Conservation (phyloP, 768 basidiomycete species). For the Podaxis sp. region DNA sequence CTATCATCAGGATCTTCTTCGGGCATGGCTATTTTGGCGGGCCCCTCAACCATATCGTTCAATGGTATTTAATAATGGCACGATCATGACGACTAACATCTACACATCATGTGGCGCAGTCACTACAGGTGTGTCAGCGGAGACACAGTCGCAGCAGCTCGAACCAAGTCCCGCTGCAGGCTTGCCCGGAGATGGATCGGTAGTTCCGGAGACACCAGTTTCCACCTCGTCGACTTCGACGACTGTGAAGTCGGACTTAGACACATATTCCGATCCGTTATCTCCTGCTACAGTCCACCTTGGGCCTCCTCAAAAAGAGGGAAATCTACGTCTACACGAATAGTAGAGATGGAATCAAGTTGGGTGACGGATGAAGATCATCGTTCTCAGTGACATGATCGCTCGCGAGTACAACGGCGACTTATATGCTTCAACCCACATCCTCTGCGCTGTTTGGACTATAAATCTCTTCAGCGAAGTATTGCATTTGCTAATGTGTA, state of each 20-base stretch:
- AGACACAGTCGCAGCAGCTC: background rate
- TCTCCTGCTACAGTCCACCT: background rate
- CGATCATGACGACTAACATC: background rate
- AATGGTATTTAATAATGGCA: background rate
- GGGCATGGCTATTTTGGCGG: constrained; percentile 6
- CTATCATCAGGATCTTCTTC: constrained; percentile 9
- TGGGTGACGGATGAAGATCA: background rate
- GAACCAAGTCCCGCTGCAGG: background rate
- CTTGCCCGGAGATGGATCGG: background rate
- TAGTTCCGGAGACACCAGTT: background rate
- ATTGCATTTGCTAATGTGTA: too few species aligned
- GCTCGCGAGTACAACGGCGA: too few species aligned
- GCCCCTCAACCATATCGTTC: background rate
- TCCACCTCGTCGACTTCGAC: background rate
- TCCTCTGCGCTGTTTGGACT: too few species aligned
- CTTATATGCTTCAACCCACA: too few species aligned
- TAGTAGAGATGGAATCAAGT: background rate
- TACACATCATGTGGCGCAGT: background rate
- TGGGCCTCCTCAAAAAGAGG: background rate
- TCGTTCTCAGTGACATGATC: background rate
- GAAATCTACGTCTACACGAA: background rate
- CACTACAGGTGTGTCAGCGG: background rate
- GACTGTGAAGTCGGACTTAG: background rate
- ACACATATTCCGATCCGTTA: background rate
- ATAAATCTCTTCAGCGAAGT: too few species aligned